A percentile compares a stretch with the other conserved stretches of the same genome.
Conservation (phyloP, 345 rosid genomes). For the Mallotus nudiflorus region DNA sequence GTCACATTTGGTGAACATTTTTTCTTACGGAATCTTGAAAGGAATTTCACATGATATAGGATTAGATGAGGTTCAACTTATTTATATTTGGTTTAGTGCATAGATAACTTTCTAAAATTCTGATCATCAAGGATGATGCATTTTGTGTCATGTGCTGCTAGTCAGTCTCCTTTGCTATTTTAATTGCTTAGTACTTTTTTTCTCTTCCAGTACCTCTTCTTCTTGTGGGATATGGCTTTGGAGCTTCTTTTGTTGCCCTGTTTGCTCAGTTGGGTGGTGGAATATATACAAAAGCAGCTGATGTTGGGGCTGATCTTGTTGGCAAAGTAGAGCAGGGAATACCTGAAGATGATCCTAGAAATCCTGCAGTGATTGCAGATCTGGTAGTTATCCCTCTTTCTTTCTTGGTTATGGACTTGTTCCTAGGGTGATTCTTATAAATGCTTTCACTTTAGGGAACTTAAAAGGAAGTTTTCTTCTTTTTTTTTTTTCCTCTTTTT, state of each 20-base stretch:
- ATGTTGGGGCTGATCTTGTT: slow-evolving; percentile 99
- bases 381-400: slow-evolving; percentile 51
- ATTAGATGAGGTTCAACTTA: background rate
- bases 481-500: background rate
- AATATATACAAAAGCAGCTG: slow-evolving; percentile 98
- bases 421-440: background rate
- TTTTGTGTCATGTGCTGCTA: background rate
- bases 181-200: slow-evolving; percentile 22
- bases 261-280: slow-evolving; percentile 99
- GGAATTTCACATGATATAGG: background rate
- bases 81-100: background rate
- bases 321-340: slow-evolving; percentile 99
- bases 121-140: background rate
- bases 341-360: slow-evolving; percentile 99
- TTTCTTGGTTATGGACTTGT: slow-evolving; percentile 3
- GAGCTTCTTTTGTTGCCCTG: slow-evolving; percentile 98
- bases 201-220: slow-evolving; percentile 87
- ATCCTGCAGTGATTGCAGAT: slow-evolving; percentile 99
- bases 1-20: background rate
- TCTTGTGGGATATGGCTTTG: slow-evolving; percentile 98
- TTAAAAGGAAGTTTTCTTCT: background rate
- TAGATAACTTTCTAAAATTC: background rate
- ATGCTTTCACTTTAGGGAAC: background rate
- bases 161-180: slow-evolving; percentile 17
- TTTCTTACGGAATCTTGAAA: background rate